phyloP scores from a whole-genome alignment of 179 eudicot species.

The Monotropa hypopitys region DNA sequence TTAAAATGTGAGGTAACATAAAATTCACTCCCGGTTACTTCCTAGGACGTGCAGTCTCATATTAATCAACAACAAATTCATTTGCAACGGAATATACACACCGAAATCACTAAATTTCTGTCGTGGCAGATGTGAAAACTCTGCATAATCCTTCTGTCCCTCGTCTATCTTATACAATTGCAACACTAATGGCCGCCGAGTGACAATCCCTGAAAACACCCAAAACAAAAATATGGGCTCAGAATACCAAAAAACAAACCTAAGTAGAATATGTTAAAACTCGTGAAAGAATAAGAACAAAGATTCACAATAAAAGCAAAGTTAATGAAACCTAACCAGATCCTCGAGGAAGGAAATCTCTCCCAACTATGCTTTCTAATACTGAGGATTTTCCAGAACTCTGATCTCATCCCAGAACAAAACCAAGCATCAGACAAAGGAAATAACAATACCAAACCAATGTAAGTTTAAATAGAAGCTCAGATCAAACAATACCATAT shows the following conservation, averaged over 20 bases:
- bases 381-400: conserved; percentile 95
- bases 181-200: conserved; percentile 77
- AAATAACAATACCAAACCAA: not conserved
- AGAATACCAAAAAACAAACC: not conserved
- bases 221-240: not conserved
- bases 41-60: not conserved
- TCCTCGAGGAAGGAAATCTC: conserved; percentile 96
- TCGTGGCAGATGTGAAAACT: conserved; percentile 70
- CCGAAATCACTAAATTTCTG: conserved; percentile 66
- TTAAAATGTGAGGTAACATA: not conserved
- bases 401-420: conserved; percentile 28
- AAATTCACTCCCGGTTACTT: not conserved
- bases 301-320: not conserved
- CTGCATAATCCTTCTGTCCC: conserved; percentile 71
- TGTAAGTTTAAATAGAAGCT: not conserved
- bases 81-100: conserved; percentile 15
- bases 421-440: conserved; percentile 5
- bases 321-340: conserved; percentile 39
- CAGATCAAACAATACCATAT: not conserved
- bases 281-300: not conserved
- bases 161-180: conserved; percentile 72
- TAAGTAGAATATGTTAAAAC: not conserved
- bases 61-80: not conserved
- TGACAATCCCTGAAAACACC: conserved; percentile 52
- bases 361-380: conserved; percentile 84